Evolutionary conservation across 768 basidiomycete genomes (phyloP).

Genomic region (Candolleomyces aberdarensis): DNA sequence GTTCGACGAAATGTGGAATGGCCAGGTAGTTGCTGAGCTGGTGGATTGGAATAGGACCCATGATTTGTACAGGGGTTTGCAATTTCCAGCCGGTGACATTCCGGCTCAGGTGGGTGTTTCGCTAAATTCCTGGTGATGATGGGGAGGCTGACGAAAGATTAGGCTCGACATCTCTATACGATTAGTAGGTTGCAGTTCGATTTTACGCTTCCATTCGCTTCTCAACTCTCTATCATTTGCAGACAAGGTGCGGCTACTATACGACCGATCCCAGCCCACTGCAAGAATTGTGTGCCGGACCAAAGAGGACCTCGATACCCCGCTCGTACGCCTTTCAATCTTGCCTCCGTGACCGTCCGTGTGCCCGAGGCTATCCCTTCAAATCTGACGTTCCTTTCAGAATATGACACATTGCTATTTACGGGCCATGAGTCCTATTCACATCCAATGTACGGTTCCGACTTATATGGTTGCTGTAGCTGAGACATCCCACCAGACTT

Average conservation of each 20-base stretch:
- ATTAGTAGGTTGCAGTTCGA: constrained; percentile 43
- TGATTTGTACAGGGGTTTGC: constrained; percentile 69
- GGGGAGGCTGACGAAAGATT: background rate
- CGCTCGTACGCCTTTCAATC: constrained; percentile 43
- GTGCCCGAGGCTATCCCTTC: background rate
- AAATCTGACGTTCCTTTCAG: constrained; percentile 23
- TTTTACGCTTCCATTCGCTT: background rate
- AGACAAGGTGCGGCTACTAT: constrained; percentile 78
- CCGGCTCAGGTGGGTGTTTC: constrained; percentile 53
- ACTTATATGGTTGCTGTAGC: background rate
- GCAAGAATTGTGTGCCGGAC: constrained; percentile 67
- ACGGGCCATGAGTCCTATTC: constrained; percentile 87
- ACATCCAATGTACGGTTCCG: constrained; percentile 60
- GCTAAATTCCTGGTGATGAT: background rate
- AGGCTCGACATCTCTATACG: constrained; percentile 67
- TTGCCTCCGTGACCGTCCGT: background rate
- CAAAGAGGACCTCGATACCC: constrained; percentile 61
- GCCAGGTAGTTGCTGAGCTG: constrained; percentile 74
- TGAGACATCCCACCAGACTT: constrained; percentile 43
- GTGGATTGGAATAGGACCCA: constrained; percentile 75
- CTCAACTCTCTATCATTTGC: background rate
- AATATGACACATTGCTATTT: constrained; percentile 85
- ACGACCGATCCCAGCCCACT: constrained; percentile 68
- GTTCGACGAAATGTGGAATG: constrained; percentile 79
- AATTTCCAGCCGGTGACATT: constrained; percentile 70